These are phyloP conservation scores for Fusarium concolor DNA, from an alignment of 2,329 filamentous ascomycete species.

Conservation along the genomic window DNA sequence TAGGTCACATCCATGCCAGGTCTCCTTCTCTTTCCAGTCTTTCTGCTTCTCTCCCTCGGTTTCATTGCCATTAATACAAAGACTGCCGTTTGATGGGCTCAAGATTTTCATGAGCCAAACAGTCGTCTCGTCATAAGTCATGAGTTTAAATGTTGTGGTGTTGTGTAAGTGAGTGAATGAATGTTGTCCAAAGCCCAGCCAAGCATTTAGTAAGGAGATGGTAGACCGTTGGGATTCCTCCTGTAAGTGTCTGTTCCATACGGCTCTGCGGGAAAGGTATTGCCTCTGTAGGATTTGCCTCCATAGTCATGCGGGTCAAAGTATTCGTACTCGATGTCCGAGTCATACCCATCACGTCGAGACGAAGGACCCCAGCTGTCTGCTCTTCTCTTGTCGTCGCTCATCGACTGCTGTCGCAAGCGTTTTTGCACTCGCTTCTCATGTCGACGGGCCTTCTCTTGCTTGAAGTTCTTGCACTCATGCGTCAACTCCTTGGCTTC, in stretches of 20 bases:
- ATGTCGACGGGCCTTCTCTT: slow-evolving; percentile 63
- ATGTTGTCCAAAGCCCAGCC: background rate
- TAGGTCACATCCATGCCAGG: slow-evolving; percentile 27
- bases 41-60: slow-evolving; percentile 5
- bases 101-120: slow-evolving; percentile 29
- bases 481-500: slow-evolving; percentile 63
- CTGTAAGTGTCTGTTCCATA: slow-evolving; percentile 33
- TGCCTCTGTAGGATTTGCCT: slow-evolving; percentile 45
- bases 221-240: slow-evolving; percentile 47
- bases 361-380: slow-evolving; percentile 59
- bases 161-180: slow-evolving; percentile 5
- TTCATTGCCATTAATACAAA: slow-evolving; percentile 20
- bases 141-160: slow-evolving; percentile 25
- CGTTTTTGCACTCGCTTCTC: slow-evolving; percentile 58
- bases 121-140: slow-evolving; percentile 46
- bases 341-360: slow-evolving; percentile 56
- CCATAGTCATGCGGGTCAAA: slow-evolving; percentile 58
- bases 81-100: slow-evolving; percentile 16
- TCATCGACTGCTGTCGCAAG: slow-evolving; percentile 37
- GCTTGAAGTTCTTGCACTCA: slow-evolving; percentile 61
- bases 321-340: slow-evolving; percentile 55
- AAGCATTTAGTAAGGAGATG: slow-evolving; percentile 45
- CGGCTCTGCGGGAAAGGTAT: slow-evolving; percentile 32
- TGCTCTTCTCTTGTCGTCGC: slow-evolving; percentile 55
- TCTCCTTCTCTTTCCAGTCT: slow-evolving; percentile 24